These are phyloP conservation scores for Fusarium protoensiforme DNA, from an alignment of 2,329 filamentous ascomycete genomes.

Conservation along the genomic window DNA sequence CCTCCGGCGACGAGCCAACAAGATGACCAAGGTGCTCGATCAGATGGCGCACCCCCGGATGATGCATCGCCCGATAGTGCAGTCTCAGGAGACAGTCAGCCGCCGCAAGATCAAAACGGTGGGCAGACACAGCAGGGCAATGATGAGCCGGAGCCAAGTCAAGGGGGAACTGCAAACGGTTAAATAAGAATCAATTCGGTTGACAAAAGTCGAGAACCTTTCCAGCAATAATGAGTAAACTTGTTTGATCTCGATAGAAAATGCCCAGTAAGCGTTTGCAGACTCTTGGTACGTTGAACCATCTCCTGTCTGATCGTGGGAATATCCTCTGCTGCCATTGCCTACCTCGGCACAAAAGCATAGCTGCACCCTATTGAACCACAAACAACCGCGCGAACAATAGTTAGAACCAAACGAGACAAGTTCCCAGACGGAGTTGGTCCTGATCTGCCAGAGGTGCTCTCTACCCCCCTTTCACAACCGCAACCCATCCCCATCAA, in stretches of 20 bases:
- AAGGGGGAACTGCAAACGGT: slow-evolving; percentile 7
- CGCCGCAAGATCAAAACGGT: background rate
- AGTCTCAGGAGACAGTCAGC: background rate
- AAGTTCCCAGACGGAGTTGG: background rate
- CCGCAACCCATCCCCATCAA: background rate
- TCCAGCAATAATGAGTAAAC: background rate
- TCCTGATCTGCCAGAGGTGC: background rate
- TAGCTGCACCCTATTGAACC: background rate
- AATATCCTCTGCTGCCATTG: background rate
- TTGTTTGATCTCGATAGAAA: background rate
- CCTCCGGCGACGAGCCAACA: background rate
- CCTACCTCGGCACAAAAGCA: slow-evolving; percentile 12
- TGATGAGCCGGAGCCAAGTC: background rate
- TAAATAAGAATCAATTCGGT: background rate
- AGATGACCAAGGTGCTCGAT: background rate
- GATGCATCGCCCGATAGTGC: background rate
- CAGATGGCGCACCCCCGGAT: background rate
- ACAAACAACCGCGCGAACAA: background rate
- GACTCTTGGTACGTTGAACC: too few relatives aligned
- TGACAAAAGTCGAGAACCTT: background rate
- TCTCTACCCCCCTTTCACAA: background rate
- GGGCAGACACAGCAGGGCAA: background rate
- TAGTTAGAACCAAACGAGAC: background rate
- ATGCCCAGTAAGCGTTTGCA: background rate
- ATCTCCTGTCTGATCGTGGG: background rate